Conservation (phyloP, 2,329 filamentous ascomycete species). For the Cladophialophora immunda region DNA sequence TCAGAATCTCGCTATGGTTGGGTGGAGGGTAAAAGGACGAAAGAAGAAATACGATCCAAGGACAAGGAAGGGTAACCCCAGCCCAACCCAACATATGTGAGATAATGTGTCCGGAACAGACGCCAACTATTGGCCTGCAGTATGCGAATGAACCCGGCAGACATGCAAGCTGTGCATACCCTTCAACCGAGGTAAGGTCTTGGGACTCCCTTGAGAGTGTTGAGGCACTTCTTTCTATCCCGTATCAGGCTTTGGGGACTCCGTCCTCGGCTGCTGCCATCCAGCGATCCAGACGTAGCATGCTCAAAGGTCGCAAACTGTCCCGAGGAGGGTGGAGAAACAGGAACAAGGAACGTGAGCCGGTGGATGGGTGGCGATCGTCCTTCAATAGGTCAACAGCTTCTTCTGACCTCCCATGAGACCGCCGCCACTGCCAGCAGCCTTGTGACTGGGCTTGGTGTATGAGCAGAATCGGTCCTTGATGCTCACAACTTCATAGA, state of each 20-base stretch:
- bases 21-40: too few species aligned
- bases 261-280: not conserved
- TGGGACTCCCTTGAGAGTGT: too few species aligned
- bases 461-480: constrained; percentile 94
- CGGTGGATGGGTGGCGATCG: not conserved
- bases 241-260: not conserved
- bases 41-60: too few species aligned
- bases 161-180: too few species aligned
- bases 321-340: not conserved
- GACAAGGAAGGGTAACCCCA: too few species aligned
- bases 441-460: constrained; percentile 67
- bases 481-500: constrained; percentile 96
- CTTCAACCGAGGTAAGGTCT: too few species aligned
- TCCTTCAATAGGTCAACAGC: constrained; percentile 34
- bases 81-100: too few species aligned
- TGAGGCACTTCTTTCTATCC: not conserved
- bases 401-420: constrained; percentile 30
- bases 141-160: too few species aligned
- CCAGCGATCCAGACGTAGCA: not conserved
- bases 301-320: not conserved
- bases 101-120: too few species aligned
- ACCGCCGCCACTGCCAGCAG: constrained; percentile 16
- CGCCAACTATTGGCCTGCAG: too few species aligned
- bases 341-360: not conserved
- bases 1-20: too few species aligned